A percentile compares a stretch with the other conserved stretches of the same genome.
These are phyloP conservation scores for Pythium scleroteichum DNA, from an alignment of 352 stramenopile genomes.

Conservation along the genomic window DNA sequence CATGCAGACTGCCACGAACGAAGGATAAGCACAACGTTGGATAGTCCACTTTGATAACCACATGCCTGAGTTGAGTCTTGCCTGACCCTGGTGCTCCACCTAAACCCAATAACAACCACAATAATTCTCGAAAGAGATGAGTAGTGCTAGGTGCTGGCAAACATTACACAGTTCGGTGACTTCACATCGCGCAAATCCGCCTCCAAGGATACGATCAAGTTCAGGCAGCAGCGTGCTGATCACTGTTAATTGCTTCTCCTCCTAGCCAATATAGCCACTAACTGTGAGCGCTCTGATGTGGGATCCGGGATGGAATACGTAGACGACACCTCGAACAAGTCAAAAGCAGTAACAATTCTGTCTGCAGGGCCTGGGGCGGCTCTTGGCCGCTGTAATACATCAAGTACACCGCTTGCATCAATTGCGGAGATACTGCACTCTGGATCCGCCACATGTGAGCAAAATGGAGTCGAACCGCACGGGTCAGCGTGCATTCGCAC, in stretches of 20 bases:
- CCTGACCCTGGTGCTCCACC: slow-evolving; percentile 66
- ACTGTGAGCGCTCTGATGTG: too few relatives aligned
- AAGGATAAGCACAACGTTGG: too few relatives aligned
- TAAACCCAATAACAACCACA: slow-evolving; percentile 7
- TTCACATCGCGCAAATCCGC: slow-evolving; percentile 67
- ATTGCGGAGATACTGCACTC: slow-evolving; percentile 5
- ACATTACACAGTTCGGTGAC: slow-evolving; percentile 76
- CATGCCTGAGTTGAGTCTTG: slow-evolving; percentile 77
- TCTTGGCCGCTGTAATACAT: not conserved
- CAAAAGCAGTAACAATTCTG: slow-evolving; percentile 7
- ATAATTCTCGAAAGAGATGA: not conserved
- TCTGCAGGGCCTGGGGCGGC: not conserved
- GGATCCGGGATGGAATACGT: too few relatives aligned
- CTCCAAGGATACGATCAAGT: slow-evolving; percentile 63
- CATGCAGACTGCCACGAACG: slow-evolving; percentile 68
- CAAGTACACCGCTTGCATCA: slow-evolving; percentile 8
- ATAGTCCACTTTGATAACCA: not conserved
- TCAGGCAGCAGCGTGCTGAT: slow-evolving; percentile 47
- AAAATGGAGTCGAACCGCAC: not conserved
- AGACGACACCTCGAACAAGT: slow-evolving; percentile 16
- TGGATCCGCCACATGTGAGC: not conserved
- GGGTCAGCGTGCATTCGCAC: slow-evolving; percentile 18
- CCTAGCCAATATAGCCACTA: slow-evolving; percentile 5
- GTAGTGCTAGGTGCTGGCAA: too few relatives aligned
- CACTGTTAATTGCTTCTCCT: slow-evolving; percentile 6